Evolutionary conservation across 2,329 filamentous ascomycete genomes (phyloP), one percentile per base, ranked within the genome.

Genomic region (Penicillium sp.): DNA sequence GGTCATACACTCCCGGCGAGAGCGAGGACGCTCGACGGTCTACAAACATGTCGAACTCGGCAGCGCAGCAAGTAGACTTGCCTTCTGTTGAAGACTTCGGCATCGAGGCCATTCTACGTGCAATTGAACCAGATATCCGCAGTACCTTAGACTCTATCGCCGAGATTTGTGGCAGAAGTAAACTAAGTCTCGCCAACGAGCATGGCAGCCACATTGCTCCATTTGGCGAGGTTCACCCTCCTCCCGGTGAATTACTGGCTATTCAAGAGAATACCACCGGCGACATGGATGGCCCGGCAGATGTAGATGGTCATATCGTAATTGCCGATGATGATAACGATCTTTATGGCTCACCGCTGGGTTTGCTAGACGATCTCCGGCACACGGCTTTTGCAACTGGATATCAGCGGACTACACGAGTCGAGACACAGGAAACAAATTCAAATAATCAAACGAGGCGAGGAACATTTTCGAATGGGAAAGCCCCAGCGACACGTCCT

Each of bases 151-250:
- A 85, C 64, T 81, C 81, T 16, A 86, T 86, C 62, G 82, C 83
- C 23, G 82, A 85, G 63, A 85, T 86, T 59, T 84, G 82, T 62
- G 83, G 83, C 3, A 76, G 82, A 58, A 86, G 81, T 67, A 79
- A 79, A 61, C 72, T 85, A 64, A 85, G 82, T 62, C 70, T 86
- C 58, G 82, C 83, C 9, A 82, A 86, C 63, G 83, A 86, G 65
- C 84, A 86, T 65, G 79, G 78, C 33, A 82, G 82, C 45, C 83
- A 86, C 67, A 77, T 85, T 35, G 83, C 83, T 21, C 83, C 83
- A 0, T 72, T 84, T 55, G 83, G 82, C 40, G 82, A 85, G 66
- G 83, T 85, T 60, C 70, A 71, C 43, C 73, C 71, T 33, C 65
- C 70, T 9, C 55, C 66, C 6, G 62, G 68, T 20, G 67, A 69